These are phyloP conservation scores for Senna siamea DNA, from an alignment of 306 rosid species.

Conservation along the genomic window DNA sequence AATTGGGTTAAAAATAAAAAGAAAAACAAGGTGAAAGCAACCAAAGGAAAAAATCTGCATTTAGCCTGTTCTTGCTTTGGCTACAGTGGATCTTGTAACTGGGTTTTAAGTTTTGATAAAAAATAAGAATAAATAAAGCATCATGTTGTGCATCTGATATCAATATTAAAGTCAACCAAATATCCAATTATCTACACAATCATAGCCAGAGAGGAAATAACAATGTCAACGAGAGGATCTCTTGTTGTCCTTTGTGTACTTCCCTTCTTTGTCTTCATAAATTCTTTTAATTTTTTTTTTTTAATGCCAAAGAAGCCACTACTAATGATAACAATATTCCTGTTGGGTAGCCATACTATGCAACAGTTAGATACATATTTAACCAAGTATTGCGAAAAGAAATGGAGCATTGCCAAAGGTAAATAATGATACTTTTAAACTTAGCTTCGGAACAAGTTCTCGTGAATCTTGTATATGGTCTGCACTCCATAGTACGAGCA, in stretches of 20 bases:
- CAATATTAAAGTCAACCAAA: constrained; percentile 20
- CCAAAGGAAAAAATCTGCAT: constrained; percentile 12
- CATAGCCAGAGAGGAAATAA: constrained; percentile 36
- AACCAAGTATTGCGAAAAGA: constrained; percentile 24
- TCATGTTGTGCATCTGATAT: constrained; percentile 30
- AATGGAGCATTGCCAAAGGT: constrained; percentile 23
- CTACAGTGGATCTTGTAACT: constrained; percentile 11
- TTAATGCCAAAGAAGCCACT: constrained; percentile 11
- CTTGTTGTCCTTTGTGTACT: background rate
- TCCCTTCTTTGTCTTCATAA: background rate
- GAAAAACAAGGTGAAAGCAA: constrained; percentile 19
- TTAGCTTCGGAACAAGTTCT: constrained; percentile 96
- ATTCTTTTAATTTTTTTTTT: background rate
- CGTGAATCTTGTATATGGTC: constrained; percentile 96
- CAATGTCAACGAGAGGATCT: background rate
- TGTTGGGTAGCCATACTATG: constrained; percentile 30
- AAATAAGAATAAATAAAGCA: background rate
- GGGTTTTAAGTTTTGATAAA: background rate
- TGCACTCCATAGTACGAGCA: constrained; percentile 96
- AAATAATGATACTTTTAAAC: constrained; percentile 70
- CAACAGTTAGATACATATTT: constrained; percentile 32
- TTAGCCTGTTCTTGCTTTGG: constrained; percentile 10
- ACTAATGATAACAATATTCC: constrained; percentile 23
- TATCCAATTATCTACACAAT: constrained; percentile 3
- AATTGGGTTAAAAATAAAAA: constrained; percentile 10